Base-by-base conservation (phyloP, 139 green algal genomes). In the Gonium pectorale region DNA sequence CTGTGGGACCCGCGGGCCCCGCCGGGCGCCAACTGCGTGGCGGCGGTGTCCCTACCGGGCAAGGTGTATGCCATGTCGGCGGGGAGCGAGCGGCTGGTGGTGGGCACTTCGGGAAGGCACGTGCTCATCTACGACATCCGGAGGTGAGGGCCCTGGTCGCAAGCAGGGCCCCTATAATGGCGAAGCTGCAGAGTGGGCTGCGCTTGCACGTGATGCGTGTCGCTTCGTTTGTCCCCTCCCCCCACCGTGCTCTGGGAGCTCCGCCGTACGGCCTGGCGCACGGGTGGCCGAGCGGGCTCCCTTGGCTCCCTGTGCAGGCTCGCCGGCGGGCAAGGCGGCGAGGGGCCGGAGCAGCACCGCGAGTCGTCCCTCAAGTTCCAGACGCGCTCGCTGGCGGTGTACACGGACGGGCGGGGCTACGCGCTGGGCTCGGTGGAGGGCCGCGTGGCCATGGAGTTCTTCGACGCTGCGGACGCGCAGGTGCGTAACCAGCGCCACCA, bases 381-480 rank as follows among this genome's bases (percentile, higher is more conserved):
- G 91, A 98, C 96, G 35, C 94, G 96, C 35, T 94, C 90, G 56
- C 84, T 98, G 52, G 90, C 94, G 11, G 92, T 88, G 80, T 97
- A 92, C 87, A 89, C 92, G 19, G 90, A 96, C 67, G 94, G 92
- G 19, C 72, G 73, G 7, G 94, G 96, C 63, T 98, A 95, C 86
- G 95, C 96, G 22, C 75, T 98, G 41, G 90, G 87, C 77, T 95
- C 89, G 6, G 92, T 98, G 43, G 96, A 98, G 89, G 96, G 96
- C n/a, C 88, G 95, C 11, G 96, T 98, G 67, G 94, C 95, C 19
- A 95, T 97, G 90, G 95, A 98, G 80, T 95, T 92, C 52, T 96
- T 97, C 70, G 95, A 97, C 67, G 37, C 59, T 8, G 51, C 79
- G 49, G 87, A 89, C n/a, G 70, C 38, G 33, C 93, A 96, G 86